These are phyloP conservation scores for Penicillium sp. DNA, from an alignment of 2,329 filamentous ascomycete species.

Conservation along the genomic window DNA sequence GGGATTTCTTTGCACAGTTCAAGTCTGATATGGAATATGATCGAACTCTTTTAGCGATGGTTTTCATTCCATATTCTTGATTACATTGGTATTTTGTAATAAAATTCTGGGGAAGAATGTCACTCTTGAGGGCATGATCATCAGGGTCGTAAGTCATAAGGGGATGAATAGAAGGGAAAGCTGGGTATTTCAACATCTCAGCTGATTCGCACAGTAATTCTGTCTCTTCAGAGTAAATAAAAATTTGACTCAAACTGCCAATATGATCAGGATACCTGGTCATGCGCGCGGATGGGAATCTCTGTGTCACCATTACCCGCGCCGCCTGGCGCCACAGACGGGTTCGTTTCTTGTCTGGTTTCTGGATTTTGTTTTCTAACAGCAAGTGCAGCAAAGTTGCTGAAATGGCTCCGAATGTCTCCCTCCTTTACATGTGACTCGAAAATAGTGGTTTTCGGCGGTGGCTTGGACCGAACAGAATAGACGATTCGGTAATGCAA, in stretches of 20 bases:
- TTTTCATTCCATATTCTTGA: conserved; percentile 11
- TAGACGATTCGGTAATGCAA: conserved; percentile 71
- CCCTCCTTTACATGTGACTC: conserved; percentile 19
- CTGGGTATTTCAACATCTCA: neutral
- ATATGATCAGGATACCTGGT: neutral
- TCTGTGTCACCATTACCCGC: neutral
- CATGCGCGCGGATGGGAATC: conserved; percentile 11
- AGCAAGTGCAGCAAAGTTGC: neutral
- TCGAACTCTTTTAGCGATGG: conserved; percentile 21
- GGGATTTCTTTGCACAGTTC: conserved; percentile 20
- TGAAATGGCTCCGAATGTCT: conserved; percentile 16
- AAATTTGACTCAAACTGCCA: neutral
- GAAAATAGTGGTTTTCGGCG: conserved; percentile 50
- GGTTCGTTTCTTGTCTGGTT: neutral
- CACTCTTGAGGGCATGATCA: conserved; percentile 4
- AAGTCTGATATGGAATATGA: conserved; percentile 17
- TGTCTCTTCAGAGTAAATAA: neutral
- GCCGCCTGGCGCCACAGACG: neutral
- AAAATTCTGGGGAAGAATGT: conserved; percentile 12
- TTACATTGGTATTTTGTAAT: conserved; percentile 12
- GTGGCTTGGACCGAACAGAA: conserved; percentile 64
- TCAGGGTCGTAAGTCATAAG: conserved; percentile 14
- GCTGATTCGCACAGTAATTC: neutral
- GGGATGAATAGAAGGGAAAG: neutral
- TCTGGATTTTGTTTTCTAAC: neutral